Conservation (phyloP, 208 protist species). For the Trypanosoma boissoni region DNA sequence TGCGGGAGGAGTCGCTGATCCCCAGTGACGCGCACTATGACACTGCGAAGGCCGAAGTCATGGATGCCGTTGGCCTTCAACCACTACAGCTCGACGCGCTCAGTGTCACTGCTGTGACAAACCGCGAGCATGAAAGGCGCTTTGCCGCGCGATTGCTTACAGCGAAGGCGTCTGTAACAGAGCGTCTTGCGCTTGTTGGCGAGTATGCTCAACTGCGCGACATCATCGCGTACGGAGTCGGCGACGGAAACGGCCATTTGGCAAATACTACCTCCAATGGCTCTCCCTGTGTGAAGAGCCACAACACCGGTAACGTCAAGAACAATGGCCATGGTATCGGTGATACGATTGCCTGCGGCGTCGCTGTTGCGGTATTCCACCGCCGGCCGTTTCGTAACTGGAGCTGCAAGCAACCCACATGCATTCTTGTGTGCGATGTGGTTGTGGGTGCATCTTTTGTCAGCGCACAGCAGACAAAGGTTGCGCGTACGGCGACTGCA, state of each 20-base stretch:
- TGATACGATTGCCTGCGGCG: too few species aligned
- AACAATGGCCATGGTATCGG: too few species aligned
- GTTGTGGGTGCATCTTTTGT: constrained; percentile 44
- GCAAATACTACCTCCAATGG: too few species aligned
- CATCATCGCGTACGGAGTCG: constrained; percentile 37
- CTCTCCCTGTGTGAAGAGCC: too few species aligned
- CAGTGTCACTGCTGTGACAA: constrained; percentile 35
- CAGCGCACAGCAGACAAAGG: constrained; percentile 21
- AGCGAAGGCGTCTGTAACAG: constrained; percentile 35
- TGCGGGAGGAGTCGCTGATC: constrained; percentile 39
- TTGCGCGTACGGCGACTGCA: constrained; percentile 22
- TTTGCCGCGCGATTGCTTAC: constrained; percentile 30
- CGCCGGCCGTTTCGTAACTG: constrained; percentile 53
- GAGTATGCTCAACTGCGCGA: constrained; percentile 32
- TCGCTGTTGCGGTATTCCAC: constrained; percentile 38
- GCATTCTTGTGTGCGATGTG: constrained; percentile 70
- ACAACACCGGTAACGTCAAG: too few species aligned
- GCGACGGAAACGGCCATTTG: not conserved
- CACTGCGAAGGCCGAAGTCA: constrained; percentile 44
- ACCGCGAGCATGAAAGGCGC: constrained; percentile 53
- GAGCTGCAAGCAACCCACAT: constrained; percentile 28
- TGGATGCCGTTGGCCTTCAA: constrained; percentile 37
- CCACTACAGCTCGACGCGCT: constrained; percentile 54
- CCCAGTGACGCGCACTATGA: constrained; percentile 44
- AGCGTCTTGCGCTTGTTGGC: constrained; percentile 61